A percentile compares a stretch with the other conserved stretches of the same genome.
phyloP scores from a whole-genome alignment of 164 flowering plant genomes.

The Aristolochia fimbriata region DNA sequence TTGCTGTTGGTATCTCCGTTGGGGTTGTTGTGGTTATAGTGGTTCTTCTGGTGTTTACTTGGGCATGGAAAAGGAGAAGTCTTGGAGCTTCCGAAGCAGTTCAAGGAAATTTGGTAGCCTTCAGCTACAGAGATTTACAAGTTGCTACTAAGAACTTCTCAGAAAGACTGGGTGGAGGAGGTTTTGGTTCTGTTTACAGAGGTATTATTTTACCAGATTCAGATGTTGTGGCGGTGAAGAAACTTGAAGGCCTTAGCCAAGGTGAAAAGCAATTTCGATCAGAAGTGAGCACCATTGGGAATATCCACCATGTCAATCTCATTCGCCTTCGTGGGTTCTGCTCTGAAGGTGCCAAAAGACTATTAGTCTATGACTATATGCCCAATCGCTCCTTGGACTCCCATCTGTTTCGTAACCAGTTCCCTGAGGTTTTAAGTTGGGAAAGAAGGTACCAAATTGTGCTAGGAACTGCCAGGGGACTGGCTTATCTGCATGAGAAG shows the following conservation, averaged over 20 bases:
- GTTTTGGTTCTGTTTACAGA: constrained; percentile 45
- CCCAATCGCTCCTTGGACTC: constrained; percentile 37
- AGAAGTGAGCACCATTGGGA: constrained; percentile 67
- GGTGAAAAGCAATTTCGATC: constrained; percentile 50
- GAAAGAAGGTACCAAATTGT: constrained; percentile 24
- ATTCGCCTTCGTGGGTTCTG: constrained; percentile 51
- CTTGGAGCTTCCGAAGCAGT: constrained; percentile 9
- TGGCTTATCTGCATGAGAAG: constrained; percentile 28
- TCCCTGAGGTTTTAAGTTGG: constrained; percentile 17
- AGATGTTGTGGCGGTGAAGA: constrained; percentile 35
- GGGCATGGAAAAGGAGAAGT: constrained; percentile 11
- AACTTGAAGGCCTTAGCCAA: constrained; percentile 38
- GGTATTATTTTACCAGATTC: constrained; percentile 33
- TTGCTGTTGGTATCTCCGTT: constrained; percentile 14
- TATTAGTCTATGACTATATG: constrained; percentile 54
- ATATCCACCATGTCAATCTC: constrained; percentile 49
- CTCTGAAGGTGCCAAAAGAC: constrained; percentile 28
- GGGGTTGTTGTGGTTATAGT: constrained; percentile 10
- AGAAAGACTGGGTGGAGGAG: constrained; percentile 44
- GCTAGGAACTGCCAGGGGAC: constrained; percentile 27
- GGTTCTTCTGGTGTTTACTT: constrained; percentile 9
- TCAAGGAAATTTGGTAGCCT: constrained; percentile 30
- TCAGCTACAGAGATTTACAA: constrained; percentile 29
- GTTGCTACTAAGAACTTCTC: constrained; percentile 44
- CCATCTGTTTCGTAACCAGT: constrained; percentile 22